phyloP scores from a whole-genome alignment of 2,329 filamentous ascomycete genomes.

The Epichloe amarillans region DNA sequence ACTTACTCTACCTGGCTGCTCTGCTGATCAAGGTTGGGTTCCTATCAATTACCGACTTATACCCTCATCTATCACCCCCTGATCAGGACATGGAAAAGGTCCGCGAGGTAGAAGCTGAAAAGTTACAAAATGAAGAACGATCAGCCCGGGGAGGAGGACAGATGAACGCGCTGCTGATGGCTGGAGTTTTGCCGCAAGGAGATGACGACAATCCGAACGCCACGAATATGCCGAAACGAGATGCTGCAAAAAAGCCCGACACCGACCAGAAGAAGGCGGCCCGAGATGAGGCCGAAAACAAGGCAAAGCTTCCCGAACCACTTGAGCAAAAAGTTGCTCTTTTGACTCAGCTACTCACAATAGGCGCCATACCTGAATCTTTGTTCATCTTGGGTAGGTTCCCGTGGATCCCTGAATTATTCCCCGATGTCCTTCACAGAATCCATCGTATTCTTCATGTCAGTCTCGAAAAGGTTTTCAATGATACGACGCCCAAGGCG shows the following conservation, averaged over 20 bases:
- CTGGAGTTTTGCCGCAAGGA: constrained; percentile 57
- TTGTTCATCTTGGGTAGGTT: constrained; percentile 86
- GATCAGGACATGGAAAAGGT: constrained; percentile 73
- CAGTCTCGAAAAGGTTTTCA: constrained; percentile 61
- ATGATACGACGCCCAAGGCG: constrained; percentile 28
- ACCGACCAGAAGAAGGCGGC: constrained; percentile 34
- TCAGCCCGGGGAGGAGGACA: constrained; percentile 56
- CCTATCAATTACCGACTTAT: constrained; percentile 80
- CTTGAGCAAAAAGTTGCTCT: constrained; percentile 79
- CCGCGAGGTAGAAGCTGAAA: constrained; percentile 55
- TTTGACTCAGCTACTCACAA: constrained; percentile 72
- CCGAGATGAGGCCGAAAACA: constrained; percentile 32
- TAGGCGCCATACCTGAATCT: constrained; percentile 85
- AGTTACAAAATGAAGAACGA: constrained; percentile 66
- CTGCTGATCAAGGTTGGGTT: constrained; percentile 95
- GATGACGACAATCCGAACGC: constrained; percentile 55
- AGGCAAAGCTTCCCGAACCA: constrained; percentile 51
- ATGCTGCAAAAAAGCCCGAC: constrained; percentile 39
- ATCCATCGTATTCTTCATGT: constrained; percentile 78
- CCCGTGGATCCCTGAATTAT: constrained; percentile 80
- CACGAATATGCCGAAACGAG: constrained; percentile 32
- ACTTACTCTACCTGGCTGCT: constrained; percentile 82
- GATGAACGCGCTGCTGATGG: constrained; percentile 75
- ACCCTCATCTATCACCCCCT: constrained; percentile 78
- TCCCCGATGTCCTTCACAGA: constrained; percentile 64